These are phyloP conservation scores for Digitaria exilis DNA, from an alignment of 202 grass and related monocot species.

Conservation along the genomic window DNA sequence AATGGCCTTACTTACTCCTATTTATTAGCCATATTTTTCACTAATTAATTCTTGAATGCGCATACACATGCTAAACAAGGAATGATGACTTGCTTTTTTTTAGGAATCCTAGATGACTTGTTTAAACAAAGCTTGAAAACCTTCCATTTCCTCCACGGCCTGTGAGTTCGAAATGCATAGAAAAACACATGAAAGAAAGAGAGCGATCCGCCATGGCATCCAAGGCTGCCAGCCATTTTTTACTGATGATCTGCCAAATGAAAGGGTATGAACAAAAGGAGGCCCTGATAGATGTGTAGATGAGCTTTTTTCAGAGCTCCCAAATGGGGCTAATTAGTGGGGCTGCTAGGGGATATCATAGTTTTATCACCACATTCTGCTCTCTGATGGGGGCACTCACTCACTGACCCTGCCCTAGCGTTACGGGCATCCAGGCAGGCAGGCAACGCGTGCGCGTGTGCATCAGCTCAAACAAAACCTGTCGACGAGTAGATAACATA, in stretches of 20 bases:
- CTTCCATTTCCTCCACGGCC: neutral
- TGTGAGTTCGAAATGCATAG: neutral
- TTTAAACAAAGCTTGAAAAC: neutral
- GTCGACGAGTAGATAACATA: neutral
- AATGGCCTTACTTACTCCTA: no score
- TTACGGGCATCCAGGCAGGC: slow-evolving; percentile 39
- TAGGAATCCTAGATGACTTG: no score
- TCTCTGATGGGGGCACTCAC: slow-evolving; percentile 10
- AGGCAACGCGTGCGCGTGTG: slow-evolving; percentile 35
- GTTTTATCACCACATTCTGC: slow-evolving; percentile 38
- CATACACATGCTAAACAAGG: no score
- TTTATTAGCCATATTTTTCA: no score
- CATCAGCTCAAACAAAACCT: neutral
- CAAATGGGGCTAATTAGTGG: slow-evolving; percentile 52
- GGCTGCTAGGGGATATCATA: slow-evolving; percentile 35
- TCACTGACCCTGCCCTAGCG: slow-evolving; percentile 30
- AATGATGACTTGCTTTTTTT: no score
- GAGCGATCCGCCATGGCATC: neutral
- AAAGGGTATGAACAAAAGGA: neutral
- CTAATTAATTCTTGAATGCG: no score
- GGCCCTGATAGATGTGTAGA: neutral
- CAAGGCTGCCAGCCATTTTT: neutral
- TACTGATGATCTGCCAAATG: neutral
- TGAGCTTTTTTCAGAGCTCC: slow-evolving; percentile 29
- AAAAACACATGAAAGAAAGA: neutral